phyloP scores from a whole-genome alignment of 2,329 filamentous ascomycete species.

The Penicillium sp. region DNA sequence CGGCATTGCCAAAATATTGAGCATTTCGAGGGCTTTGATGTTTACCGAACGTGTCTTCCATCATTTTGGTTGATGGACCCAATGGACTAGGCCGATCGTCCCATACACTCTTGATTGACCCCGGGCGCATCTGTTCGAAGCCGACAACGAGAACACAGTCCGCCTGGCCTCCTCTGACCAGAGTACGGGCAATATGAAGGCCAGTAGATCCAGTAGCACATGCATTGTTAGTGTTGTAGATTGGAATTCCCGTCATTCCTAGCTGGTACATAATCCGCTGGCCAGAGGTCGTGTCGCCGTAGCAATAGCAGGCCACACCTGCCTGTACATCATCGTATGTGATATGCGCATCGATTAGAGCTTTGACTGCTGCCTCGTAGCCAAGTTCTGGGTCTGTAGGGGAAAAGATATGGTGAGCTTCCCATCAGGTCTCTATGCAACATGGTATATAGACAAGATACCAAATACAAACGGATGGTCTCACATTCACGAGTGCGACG shows the following conservation, averaged over 20 bases:
- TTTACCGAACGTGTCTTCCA: conserved; percentile 74
- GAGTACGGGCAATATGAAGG: conserved; percentile 73
- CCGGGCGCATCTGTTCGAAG: conserved; percentile 97
- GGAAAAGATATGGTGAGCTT: neutral
- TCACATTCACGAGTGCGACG: conserved; percentile 91
- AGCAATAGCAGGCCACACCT: conserved; percentile 93
- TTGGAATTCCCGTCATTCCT: conserved; percentile 91
- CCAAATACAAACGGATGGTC: neutral
- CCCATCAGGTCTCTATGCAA: neutral
- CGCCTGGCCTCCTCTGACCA: conserved; percentile 76
- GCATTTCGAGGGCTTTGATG: conserved; percentile 80
- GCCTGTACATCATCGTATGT: conserved; percentile 95
- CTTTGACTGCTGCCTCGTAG: conserved; percentile 87
- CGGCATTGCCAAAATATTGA: conserved; percentile 94
- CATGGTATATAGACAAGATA: no score
- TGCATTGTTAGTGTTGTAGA: conserved; percentile 99
- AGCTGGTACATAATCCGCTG: conserved; percentile 98
- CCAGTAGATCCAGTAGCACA: conserved; percentile 91
- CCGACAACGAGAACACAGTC: conserved; percentile 89
- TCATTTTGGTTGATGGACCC: conserved; percentile 70
- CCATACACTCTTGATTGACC: conserved; percentile 76
- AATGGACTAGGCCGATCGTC: conserved; percentile 79
- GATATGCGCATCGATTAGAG: conserved; percentile 71
- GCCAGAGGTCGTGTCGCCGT: conserved; percentile 89
- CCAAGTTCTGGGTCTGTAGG: conserved; percentile 62